Conservation (phyloP, 2,329 filamentous ascomycete genomes). For the Fusarium lyarnte region DNA sequence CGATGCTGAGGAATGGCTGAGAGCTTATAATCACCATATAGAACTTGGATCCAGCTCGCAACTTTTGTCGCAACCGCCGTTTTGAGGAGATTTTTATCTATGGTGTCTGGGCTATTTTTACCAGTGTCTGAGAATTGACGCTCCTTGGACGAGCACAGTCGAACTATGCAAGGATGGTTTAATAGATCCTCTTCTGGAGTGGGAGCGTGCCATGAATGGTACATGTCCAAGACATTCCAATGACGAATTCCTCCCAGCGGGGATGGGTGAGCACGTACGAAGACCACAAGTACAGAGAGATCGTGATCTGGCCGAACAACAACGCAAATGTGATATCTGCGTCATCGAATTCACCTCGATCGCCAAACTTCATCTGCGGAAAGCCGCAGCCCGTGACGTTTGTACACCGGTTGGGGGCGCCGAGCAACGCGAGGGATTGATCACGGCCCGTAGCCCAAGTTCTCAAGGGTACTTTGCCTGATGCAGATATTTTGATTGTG, state of each 20-base stretch:
- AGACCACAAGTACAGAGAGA: neutral
- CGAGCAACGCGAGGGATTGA: accelerated
- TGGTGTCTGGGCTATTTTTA: neutral
- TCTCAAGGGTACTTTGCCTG: neutral
- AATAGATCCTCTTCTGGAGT: neutral
- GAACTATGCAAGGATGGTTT: neutral
- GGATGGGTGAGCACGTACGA: accelerated
- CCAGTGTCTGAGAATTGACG: too few relatives aligned
- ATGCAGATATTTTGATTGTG: neutral
- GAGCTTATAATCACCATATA: neutral
- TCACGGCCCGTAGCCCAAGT: neutral
- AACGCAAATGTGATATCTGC: neutral
- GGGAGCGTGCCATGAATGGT: neutral
- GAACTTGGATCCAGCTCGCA: neutral
- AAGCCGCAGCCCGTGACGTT: neutral
- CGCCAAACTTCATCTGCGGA: neutral
- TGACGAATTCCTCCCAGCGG: neutral
- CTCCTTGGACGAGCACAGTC: neutral
- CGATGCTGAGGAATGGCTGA: neutral
- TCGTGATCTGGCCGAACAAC: neutral
- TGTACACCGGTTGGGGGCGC: neutral
- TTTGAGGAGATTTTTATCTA: accelerated
- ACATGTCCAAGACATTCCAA: neutral
- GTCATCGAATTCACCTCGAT: neutral
- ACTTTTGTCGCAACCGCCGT: neutral